Evolutionary conservation across 306 rosid species (phyloP), one percentile per base, ranked within the genome.

Genomic region (Betula pendula): DNA sequence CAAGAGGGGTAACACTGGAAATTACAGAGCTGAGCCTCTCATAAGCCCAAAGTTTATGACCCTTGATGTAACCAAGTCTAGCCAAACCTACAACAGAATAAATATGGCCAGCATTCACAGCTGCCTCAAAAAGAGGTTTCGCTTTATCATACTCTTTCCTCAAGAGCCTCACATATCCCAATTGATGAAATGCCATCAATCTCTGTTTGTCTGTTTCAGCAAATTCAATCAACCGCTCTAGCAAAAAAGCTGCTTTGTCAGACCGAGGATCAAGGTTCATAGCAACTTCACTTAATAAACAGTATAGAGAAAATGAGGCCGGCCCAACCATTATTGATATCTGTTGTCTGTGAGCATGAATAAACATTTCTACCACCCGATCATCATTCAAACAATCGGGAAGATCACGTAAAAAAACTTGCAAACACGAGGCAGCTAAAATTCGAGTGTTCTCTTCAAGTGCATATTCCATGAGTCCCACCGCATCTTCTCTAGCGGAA

Each of bases 371-470:
- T 43, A 86, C 91, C 62, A 93, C 91, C 68, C 80, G 84, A 58
- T 79, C 53, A 70, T 93, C 97, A 60, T 84, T 82, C 82, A 93
- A 84, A 78, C 93, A 89, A 76, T 81, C 77, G 31, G 92, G 96
- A 72, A 93, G 89, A 73, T 93, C 92, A 15, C 90, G 85, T 72
- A 93, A 84, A 82, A 93, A 84, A 29, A 86, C 81, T 86, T 93
- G 98, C 83, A 93, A 84, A 77, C 98, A 91, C 14, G 98, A 81
- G 8, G 91, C 92, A 20, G 93, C 95, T 70, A 93, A 95, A 75
- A 87, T 88, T 45, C 72, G 77, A 42, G 97, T 87, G 59, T 85
- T 84, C 80, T 93, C 91, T 77, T 84, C 96, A 52, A 93, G 86
- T 50, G 96, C 96, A 83, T 73, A 89, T 55, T 88, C 96, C 85